Evolutionary conservation across 495 filamentous ascomycete species (phyloP).

Genomic region (Articulospora tetracladia): DNA sequence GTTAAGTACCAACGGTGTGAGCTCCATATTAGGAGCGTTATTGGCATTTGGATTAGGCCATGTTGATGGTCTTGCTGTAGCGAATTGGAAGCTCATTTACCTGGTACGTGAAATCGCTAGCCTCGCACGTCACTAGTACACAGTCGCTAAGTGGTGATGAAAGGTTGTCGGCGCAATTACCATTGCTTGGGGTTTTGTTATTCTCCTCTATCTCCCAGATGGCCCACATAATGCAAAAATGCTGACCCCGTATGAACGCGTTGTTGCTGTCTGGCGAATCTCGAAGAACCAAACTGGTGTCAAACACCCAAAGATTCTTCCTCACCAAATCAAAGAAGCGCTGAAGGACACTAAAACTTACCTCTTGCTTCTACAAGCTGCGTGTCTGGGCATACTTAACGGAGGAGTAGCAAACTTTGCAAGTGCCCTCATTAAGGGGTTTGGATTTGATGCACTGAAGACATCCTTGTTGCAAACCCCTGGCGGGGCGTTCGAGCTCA

Average conservation of each 20-base stretch:
- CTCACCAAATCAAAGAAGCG: conserved; percentile 52
- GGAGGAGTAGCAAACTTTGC: conserved; percentile 68
- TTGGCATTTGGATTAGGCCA: conserved; percentile 51
- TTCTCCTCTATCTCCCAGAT: conserved; percentile 56
- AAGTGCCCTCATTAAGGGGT: conserved; percentile 53
- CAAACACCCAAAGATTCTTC: conserved; percentile 56
- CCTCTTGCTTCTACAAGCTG: conserved; percentile 49
- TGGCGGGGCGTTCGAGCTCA: conserved; percentile 40
- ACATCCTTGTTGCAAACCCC: conserved; percentile 43
- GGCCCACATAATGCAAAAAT: conserved; percentile 57
- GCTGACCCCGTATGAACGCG: conserved; percentile 49
- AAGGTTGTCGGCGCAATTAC: conserved; percentile 44
- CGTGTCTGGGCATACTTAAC: conserved; percentile 44
- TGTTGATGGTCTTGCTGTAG: conserved; percentile 37
- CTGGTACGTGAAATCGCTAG: conserved; percentile 29
- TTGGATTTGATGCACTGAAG: conserved; percentile 29
- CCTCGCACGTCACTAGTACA: neutral
- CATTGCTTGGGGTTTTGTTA: conserved; percentile 48
- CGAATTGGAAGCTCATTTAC: conserved; percentile 45
- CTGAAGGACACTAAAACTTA: conserved; percentile 51
- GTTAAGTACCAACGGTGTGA: conserved; percentile 33
- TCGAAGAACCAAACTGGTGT: conserved; percentile 58
- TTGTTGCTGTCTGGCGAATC: conserved; percentile 54
- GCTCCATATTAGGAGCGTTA: conserved; percentile 44
- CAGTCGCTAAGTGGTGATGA: neutral